Evolutionary conservation across 2,329 filamentous ascomycete genomes (phyloP), one percentile per base, ranked within the genome.

Genomic region (Xylaria sp.): DNA sequence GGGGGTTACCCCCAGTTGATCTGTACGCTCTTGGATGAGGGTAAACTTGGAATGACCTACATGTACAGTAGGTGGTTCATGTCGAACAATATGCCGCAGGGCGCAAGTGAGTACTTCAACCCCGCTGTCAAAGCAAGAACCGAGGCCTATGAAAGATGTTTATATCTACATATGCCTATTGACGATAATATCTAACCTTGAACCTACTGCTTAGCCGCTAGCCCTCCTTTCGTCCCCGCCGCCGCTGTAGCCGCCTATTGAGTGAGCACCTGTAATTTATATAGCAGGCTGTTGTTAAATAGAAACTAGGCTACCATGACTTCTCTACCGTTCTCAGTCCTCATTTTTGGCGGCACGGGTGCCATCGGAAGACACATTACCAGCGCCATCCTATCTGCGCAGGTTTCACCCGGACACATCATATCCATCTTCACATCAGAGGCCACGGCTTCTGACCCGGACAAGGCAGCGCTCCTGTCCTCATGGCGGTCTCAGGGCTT

Each of bases 391-490:
- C 31, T 80, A 64, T 75, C 75, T 2, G 75, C 78, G 48, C 77
- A 78, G 41, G 75, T 80, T n/a, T 70, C 69, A 46, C 73, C 79
- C 64, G 77, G 77, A 12, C 68, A 68, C 18, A 67, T 59, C n/a
- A 74, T 85, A 59, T 74, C 75, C 39, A 82, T 91, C 58, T 89
- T 87, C 77, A 91, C 89, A 1, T 89, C 87, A 15, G 75, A 81
- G 1, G 79, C 79, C 31, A 89, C 87, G 0, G 78, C 83, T 18
- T 76, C 83, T 61, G 82, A 78, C 13, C 73, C 71, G 7, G 65
- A 63, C 23, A 90, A 90, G 74, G 72, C 80, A 3, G 77, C 81
- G 0, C 73, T 84, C 31, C 79, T 90, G 10, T 79, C 84, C 1
- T 75, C 77, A 0, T 81, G 86, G 72, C 74, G 75, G 58, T 67